phyloP scores from a whole-genome alignment of 2,329 filamentous ascomycete species.

The Chrysosporium keratinophilum region DNA sequence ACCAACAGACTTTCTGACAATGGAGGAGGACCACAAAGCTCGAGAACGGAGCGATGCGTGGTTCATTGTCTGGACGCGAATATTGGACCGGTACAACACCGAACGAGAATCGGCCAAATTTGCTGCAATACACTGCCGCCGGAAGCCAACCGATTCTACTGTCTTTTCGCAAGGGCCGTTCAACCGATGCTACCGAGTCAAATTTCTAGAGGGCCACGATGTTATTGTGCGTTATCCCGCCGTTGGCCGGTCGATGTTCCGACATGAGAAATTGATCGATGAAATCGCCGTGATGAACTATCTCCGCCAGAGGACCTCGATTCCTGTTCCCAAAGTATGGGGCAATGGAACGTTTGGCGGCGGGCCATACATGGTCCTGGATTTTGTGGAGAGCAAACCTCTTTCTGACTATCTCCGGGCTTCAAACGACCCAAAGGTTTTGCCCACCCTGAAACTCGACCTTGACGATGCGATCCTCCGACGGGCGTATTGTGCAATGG shows the following conservation, averaged over 20 bases:
- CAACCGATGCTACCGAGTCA: slow-evolving; percentile 19
- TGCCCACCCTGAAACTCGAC: slow-evolving; percentile 12
- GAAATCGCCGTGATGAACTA: slow-evolving; percentile 18
- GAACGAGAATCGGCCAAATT: too few species aligned
- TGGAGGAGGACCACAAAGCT: too few species aligned
- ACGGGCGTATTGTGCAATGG: slow-evolving; percentile 16
- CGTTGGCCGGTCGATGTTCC: slow-evolving; percentile 15
- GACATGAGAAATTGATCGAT: slow-evolving; percentile 15
- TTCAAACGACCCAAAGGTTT: slow-evolving; percentile 5
- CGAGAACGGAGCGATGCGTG: too few species aligned
- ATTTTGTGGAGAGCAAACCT: slow-evolving; percentile 21
- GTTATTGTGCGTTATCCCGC: slow-evolving; percentile 17
- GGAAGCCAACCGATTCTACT: too few species aligned
- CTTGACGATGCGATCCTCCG: slow-evolving; percentile 10
- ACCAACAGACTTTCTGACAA: too few species aligned
- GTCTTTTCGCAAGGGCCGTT: slow-evolving; percentile 11
- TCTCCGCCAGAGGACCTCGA: slow-evolving; percentile 19
- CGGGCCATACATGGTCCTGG: slow-evolving; percentile 23
- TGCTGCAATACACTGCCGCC: too few species aligned
- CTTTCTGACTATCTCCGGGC: slow-evolving; percentile 21
- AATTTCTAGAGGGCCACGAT: slow-evolving; percentile 14
- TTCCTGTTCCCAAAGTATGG: slow-evolving; percentile 21
- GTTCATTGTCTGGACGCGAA: too few species aligned
- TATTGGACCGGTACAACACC: too few species aligned
- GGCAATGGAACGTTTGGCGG: slow-evolving; percentile 17